Base-by-base conservation (phyloP, 768 basidiomycete species). In the Tylopilus balloui region DNA sequence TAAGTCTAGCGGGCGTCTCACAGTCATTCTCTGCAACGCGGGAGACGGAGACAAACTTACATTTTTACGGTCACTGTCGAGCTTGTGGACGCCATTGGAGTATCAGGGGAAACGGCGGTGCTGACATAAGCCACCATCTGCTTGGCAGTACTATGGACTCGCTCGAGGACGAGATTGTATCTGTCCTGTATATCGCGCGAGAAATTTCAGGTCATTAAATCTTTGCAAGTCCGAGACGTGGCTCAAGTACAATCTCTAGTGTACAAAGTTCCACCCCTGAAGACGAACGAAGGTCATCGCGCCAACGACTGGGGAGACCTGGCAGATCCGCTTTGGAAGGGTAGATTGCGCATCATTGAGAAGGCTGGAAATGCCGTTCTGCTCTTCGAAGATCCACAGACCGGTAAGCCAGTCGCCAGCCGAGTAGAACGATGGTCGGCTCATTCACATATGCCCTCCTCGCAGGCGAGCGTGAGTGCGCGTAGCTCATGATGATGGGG, bases 241-340 rank as follows among this genome's bases (percentile, higher is more conserved):
- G 38, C 52, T 63, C 49, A 57, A 54, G 51, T 45, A 63, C 53
- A 37, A 17, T 32, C 44, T 54, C 19, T 67, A 94, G 93, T 95
- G 31, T 95, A 86, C 75, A 90, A 86, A 73, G 91, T 96, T 40
- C 93, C 93, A 2, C 83, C 92, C 40, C 72, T 93, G 60, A 91
- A 81, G 61, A 78, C 77, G 32, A 88, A 92, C 60, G 88, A 92
- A 62, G 93, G 93, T 9, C 87, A 95, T 70, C 85, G 90, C 45
- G 93, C 93, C 11, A 85, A 84, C 47, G 89, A 92, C 56, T 97
- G 93, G 93, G 90, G 92, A 14, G 87, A 92, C 67, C 78, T 94
- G 35, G 78, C 78, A 15, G 62, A 77, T 47, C 90, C 91, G 4
- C 69, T 97, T 20, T 97, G 93, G 93, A 94, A 94, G 64, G 93